Conservation (phyloP, 208 protist genomes). For the Leishmania major region DNA sequence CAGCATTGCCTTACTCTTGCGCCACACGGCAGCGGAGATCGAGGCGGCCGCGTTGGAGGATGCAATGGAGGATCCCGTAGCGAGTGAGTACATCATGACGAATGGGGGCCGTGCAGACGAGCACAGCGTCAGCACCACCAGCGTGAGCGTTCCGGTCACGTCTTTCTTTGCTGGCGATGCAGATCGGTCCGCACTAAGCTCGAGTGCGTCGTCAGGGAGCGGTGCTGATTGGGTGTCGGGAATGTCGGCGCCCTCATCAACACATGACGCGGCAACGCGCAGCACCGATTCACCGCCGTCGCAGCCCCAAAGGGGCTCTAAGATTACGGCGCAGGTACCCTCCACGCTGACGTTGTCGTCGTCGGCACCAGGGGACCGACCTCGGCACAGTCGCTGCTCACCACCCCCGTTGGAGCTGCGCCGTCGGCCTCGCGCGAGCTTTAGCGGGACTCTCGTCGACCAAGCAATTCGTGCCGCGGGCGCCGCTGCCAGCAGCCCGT, state of each 20-base stretch:
- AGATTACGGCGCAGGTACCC: background rate
- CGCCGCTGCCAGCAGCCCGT: background rate
- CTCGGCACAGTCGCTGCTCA: background rate
- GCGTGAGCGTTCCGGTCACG: background rate
- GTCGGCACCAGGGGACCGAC: background rate
- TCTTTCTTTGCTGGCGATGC: background rate
- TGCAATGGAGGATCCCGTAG: conserved; percentile 21
- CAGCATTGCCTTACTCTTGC: conserved; percentile 12
- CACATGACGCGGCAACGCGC: background rate
- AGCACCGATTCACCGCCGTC: background rate
- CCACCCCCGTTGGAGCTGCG: background rate
- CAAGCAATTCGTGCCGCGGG: background rate
- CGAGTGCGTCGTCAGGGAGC: background rate
- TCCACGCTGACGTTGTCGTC: background rate
- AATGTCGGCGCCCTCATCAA: background rate
- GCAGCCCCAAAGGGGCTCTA: background rate
- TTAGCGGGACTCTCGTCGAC: background rate
- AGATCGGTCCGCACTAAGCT: background rate
- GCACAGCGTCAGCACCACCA: background rate
- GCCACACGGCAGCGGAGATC: background rate
- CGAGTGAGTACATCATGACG: conserved; percentile 29
- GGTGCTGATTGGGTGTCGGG: background rate
- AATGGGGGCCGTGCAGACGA: conserved; percentile 17
- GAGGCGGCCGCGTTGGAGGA: conserved; percentile 23
- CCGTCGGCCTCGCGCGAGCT: too few relatives aligned